A percentile compares a stretch with the other conserved stretches of the same genome.
phyloP scores from a whole-genome alignment of 257 asterid genomes.

The Solanum chiquidenum region DNA sequence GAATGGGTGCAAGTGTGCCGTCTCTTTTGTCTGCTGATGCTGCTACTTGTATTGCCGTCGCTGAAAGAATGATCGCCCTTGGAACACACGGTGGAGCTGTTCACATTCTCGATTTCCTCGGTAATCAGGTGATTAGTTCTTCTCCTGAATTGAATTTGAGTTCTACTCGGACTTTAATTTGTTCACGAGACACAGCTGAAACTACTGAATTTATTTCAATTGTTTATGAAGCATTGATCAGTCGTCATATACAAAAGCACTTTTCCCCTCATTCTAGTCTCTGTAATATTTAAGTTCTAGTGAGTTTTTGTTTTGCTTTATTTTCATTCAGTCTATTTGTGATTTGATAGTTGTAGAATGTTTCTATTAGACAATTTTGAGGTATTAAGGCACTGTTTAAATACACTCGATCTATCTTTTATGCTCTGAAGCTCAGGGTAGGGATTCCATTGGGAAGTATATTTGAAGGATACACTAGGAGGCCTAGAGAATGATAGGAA shows the following conservation, averaged over 20 bases:
- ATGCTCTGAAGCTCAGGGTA: background rate
- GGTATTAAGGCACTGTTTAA: background rate
- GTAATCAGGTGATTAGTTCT: conserved; percentile 52
- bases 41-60: conserved; percentile 80
- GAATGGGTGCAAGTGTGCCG: conserved; percentile 97
- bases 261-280: background rate
- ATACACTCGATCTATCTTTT: background rate
- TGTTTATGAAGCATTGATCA: background rate
- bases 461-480: background rate
- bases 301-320: background rate
- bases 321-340: background rate
- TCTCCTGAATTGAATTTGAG: background rate
- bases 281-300: background rate
- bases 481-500: background rate
- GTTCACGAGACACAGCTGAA: background rate
- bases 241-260: background rate
- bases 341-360: background rate
- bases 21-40: conserved; percentile 71
- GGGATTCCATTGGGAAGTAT: background rate
- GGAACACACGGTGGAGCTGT: conserved; percentile 82
- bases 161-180: background rate
- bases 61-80: conserved; percentile 96
- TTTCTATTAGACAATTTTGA: background rate
- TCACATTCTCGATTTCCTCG: conserved; percentile 94
- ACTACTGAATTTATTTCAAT: background rate